Conservation (phyloP, 176 grass and related monocot species). For the Oryza meridionalis region DNA sequence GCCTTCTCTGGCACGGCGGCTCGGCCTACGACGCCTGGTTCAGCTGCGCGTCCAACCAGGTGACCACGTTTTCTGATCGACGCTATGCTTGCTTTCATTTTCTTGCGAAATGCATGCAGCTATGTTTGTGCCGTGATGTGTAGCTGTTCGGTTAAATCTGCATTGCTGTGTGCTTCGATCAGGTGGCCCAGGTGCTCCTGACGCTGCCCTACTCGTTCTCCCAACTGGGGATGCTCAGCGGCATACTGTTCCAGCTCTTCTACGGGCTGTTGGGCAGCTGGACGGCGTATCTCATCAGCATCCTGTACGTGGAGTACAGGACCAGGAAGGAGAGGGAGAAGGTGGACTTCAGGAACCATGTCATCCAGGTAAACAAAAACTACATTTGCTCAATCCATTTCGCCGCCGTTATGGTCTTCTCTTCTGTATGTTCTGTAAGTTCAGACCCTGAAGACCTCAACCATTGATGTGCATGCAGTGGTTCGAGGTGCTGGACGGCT, state of each 20-base stretch:
- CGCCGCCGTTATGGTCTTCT: neutral
- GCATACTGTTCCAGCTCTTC: constrained; percentile 92
- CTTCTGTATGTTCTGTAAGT: neutral
- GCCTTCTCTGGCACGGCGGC: constrained; percentile 95
- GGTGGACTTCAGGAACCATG: constrained; percentile 94
- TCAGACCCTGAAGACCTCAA: neutral
- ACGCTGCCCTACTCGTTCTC: constrained; percentile 99
- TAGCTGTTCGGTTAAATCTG: too few relatives aligned
- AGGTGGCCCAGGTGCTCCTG: constrained; percentile 98
- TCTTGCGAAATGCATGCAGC: neutral
- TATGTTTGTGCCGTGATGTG: neutral
- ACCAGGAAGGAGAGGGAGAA: constrained; percentile 98
- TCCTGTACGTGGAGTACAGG: constrained; percentile 94
- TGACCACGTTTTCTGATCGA: constrained; percentile 14
- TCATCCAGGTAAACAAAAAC: constrained; percentile 76
- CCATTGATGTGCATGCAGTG: constrained; percentile 58
- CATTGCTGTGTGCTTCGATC: constrained; percentile 8
- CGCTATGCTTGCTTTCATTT: neutral
- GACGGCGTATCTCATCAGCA: constrained; percentile 98
- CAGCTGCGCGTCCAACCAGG: constrained; percentile 99
- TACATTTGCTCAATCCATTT: neutral
- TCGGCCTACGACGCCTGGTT: constrained; percentile 99
- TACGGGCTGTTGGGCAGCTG: constrained; percentile 95
- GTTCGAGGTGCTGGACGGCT: constrained; percentile 97
- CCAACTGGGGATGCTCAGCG: constrained; percentile 94